Evolutionary conservation across 306 rosid species (phyloP), one percentile per base, ranked within the genome.

Genomic region (Quercus bicolor): DNA sequence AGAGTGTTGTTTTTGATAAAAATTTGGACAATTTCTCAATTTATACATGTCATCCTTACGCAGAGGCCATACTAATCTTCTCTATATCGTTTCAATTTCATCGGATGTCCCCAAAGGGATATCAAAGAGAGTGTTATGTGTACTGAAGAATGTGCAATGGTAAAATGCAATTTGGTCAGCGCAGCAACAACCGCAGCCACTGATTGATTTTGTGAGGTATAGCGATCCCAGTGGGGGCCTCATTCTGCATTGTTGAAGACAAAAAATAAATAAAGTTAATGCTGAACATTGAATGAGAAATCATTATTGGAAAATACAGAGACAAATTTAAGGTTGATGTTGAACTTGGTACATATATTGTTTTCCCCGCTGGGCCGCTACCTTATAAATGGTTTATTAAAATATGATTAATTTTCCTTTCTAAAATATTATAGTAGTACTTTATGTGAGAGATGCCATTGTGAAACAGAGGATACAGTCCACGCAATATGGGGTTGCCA

Each of bases 141-240:
- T 91, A 59, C 97, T 95, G 66, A 78, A 93, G 80, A 95, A 93
- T 70, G 85, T 93, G 19, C 98, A 91, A 5, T 91, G 98, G 81
- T 95, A 95, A 77, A 95, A 93, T 64, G 97, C 97, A 2, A 76
- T 85, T 76, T 74, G 85, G 65, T 95, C 97, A 61, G 89, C 98
- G 11, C 12, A 0, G 79, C 96, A 26, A 92, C 98, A 77, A 87
- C 87, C 75, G 89, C 93, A 16, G 98, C 99, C 84, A 93, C 97
- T 0, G 98, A 95, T 82, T 95, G 98, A 56, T 95, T 95, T 76
- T 95, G 98, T 0, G 99, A 95, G 14, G 99, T 93, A 77, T 93
- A 93, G 99, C 98, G 51, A 89, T 72, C 26, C 97, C 99, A 1
- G 96, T 95, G 0, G 99, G 97, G 70, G 99, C 99, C 29, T 95